Base-by-base conservation (phyloP, 1,139 yeast species). In the Maudiozyma humilis region DNA sequence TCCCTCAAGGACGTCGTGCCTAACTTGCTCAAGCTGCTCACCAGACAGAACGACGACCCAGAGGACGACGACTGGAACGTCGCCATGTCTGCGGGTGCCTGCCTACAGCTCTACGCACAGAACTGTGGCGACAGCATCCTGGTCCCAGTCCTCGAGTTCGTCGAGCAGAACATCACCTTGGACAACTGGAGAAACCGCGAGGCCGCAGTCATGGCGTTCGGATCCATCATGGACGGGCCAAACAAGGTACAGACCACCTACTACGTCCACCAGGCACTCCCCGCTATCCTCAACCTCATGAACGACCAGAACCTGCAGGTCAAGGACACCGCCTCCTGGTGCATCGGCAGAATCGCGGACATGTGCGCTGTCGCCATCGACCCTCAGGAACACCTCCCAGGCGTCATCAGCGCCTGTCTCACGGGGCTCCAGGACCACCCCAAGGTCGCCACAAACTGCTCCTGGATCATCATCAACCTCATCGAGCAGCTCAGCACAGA, bases 151-250 rank as follows among this genome's bases (percentile, higher is more conserved):
- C 69, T 91, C 50, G 74, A 73, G 45, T 91, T 88, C 68, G 96
- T 91, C 32, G 89, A 82, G 53, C 72, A 76, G 37, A 84, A 86
- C 59, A 75, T 91, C 45, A 65, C 66, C 8, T 67, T 74, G 27
- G 57, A 64, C 8, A 73, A 76, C 52, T 91, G 98, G 98, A 79
- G 94, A 66, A 69, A 78, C 46, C 81, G 96, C 57, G 98, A 91
- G 68, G 97, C 98, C 19, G 94, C 97, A 0, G 96, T 91, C 6
- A 91, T 91, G 98, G 96, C 98, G 0, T 91, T 91, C 64, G 98
- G 98, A 32, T 88, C 96, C 7, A 87, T 91, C 48, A 72, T 91
- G 55, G 97, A 89, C 55, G 98, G 98, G 16, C 97, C 97, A 20
- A 93, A 87, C 51, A 76, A 78, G 44, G 79, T 75, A 3, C 82